Conservation (phyloP, 306 rosid species). For the Acacia acuminata region DNA sequence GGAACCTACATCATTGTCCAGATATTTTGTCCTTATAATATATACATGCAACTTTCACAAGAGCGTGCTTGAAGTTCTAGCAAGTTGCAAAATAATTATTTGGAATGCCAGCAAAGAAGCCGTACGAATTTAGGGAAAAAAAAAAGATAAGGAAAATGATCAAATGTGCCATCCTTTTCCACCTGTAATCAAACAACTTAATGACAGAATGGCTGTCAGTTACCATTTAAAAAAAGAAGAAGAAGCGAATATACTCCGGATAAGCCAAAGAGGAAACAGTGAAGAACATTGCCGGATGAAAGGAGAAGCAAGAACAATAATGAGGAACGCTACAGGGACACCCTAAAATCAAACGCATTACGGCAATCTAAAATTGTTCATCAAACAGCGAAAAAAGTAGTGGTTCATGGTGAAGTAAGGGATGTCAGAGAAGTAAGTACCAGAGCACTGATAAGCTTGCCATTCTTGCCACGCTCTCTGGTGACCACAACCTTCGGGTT, state of each 20-base stretch:
- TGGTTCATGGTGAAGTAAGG: not conserved
- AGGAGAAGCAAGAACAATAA: not conserved
- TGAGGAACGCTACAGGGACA: not conserved
- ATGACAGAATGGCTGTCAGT: constrained; percentile 20
- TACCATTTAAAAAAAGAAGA: constrained; percentile 1
- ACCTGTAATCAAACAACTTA: constrained; percentile 50
- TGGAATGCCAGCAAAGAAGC: not conserved
- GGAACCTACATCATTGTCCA: constrained; percentile 15
- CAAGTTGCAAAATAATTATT: constrained; percentile 8
- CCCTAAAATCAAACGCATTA: constrained; percentile 21
- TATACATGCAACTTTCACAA: constrained; percentile 6
- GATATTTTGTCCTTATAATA: not conserved
- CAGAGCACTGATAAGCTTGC: constrained; percentile 84
- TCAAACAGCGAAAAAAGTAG: not conserved
- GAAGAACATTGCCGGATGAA: constrained; percentile 2
- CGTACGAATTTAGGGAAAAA: not conserved
- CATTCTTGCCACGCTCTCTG: constrained; percentile 96
- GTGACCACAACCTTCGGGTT: constrained; percentile 79
- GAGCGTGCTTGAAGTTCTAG: constrained; percentile 17
- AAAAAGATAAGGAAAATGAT: not conserved
- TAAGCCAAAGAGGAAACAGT: constrained; percentile 1
- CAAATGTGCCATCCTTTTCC: constrained; percentile 20
- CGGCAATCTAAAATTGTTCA: constrained; percentile 10
- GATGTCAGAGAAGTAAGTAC: constrained; percentile 36
- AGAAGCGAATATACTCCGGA: not conserved